Conservation (phyloP, 208 protist genomes). For the Leishmania martiniquensis region DNA sequence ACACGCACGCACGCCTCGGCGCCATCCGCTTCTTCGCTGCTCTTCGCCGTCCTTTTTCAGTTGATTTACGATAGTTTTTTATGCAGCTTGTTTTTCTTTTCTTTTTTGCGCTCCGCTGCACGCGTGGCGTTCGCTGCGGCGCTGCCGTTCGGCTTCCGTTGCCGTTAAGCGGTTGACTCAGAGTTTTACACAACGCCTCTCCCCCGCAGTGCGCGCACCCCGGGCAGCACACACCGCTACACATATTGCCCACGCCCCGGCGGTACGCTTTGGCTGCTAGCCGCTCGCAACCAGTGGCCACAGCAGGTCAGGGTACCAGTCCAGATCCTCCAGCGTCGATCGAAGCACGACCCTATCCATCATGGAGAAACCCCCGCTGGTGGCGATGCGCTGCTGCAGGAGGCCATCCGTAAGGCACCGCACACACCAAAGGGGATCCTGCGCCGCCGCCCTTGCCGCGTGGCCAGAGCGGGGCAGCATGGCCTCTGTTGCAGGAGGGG, state of each 20-base stretch:
- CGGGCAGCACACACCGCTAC: neutral
- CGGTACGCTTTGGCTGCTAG: neutral
- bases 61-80: too few relatives aligned
- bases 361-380: slow-evolving; percentile 8
- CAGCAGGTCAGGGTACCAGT: slow-evolving; percentile 24
- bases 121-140: neutral
- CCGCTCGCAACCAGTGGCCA: slow-evolving; percentile 21
- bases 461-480: neutral
- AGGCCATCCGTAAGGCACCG: slow-evolving; percentile 34
- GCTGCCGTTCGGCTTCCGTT: neutral
- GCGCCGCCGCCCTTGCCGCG: neutral
- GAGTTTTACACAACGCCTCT: too few relatives aligned
- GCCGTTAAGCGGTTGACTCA: too few relatives aligned
- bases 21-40: too few relatives aligned
- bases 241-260: neutral
- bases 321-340: slow-evolving; percentile 29
- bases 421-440: slow-evolving; percentile 31
- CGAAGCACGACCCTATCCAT: slow-evolving; percentile 36
- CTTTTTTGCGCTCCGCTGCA: neutral
- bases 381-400: slow-evolving; percentile 16
- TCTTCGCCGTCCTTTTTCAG: too few relatives aligned
- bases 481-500: neutral
- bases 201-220: neutral
- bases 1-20: neutral
- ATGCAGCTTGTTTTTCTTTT: too few relatives aligned